phyloP scores from a whole-genome alignment of 345 rosid species.

The Boechera divaricarpa region DNA sequence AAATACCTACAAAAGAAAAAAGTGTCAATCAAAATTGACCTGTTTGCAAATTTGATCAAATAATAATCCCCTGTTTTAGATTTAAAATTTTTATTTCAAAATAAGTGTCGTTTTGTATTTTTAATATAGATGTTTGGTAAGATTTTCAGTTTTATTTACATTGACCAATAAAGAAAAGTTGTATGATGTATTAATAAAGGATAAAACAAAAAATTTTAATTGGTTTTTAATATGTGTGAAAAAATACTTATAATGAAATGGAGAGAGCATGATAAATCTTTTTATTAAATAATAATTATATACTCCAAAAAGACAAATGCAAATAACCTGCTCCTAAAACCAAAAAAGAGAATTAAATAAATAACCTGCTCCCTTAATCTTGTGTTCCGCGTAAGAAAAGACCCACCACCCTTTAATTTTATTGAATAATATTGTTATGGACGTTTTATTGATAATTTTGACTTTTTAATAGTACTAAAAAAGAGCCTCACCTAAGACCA shows the following conservation, averaged over 20 bases:
- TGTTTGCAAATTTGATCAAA: neutral
- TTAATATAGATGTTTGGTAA: no score
- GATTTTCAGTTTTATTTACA: no score
- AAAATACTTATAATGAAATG: no score
- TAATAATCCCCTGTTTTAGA: no score
- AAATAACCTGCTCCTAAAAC: constrained; percentile 34
- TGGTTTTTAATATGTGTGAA: no score
- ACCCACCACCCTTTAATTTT: constrained; percentile 23
- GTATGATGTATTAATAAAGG: no score
- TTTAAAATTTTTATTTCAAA: no score
- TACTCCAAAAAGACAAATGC: constrained; percentile 26
- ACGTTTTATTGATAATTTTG: neutral
- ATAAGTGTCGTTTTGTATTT: no score
- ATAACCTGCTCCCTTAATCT: constrained; percentile 43
- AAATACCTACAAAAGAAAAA: neutral
- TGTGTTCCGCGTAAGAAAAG: constrained; percentile 35
- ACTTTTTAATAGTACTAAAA: constrained; percentile 8
- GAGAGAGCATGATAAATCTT: neutral
- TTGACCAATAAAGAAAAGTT: no score
- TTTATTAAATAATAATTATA: constrained; percentile 7
- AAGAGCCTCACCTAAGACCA: constrained; percentile 40
- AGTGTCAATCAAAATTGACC: neutral
- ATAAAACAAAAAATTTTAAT: no score
- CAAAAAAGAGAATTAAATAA: no score
- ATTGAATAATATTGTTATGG: no score